Percentiles rank a stretch among this genome's conserved stretches.
These are phyloP conservation scores for Clarireedia homoeocarpa DNA, from an alignment of 2,329 filamentous ascomycete genomes.

Conservation along the genomic window DNA sequence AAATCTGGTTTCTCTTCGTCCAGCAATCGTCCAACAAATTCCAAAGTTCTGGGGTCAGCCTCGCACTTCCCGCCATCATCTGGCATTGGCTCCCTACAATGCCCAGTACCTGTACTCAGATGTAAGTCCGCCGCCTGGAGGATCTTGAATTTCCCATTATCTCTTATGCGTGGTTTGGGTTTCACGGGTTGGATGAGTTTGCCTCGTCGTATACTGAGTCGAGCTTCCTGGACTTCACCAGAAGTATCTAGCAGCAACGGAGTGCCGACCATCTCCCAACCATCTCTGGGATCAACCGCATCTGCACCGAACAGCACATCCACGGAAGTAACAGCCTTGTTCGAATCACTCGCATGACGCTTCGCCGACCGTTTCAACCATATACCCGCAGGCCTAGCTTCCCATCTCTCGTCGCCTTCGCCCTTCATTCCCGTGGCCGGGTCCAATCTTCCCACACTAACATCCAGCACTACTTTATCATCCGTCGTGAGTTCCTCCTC, in stretches of 20 bases:
- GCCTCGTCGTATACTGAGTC: constrained; percentile 73
- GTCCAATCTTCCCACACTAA: constrained; percentile 54
- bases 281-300: constrained; percentile 79
- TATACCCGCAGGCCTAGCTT: constrained; percentile 56
- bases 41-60: constrained; percentile 82
- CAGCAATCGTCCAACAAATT: constrained; percentile 76
- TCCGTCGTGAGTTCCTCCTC: constrained; percentile 60
- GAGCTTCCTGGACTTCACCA: constrained; percentile 56
- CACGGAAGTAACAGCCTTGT: constrained; percentile 52
- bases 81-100: constrained; percentile 80
- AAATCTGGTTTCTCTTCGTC: constrained; percentile 93
- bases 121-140: constrained; percentile 94
- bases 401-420: constrained; percentile 51
- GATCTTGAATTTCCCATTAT: constrained; percentile 94
- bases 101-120: constrained; percentile 79
- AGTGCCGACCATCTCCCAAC: constrained; percentile 73
- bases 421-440: constrained; percentile 46
- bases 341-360: constrained; percentile 42
- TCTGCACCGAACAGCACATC: constrained; percentile 65
- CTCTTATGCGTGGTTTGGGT: constrained; percentile 67
- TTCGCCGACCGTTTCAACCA: constrained; percentile 49
- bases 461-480: constrained; percentile 55
- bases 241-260: constrained; percentile 62
- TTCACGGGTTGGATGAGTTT: constrained; percentile 55
- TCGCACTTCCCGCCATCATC: constrained; percentile 73